These are phyloP conservation scores for Monosporascus sp. DNA, from an alignment of 2,329 filamentous ascomycete species.

Conservation along the genomic window DNA sequence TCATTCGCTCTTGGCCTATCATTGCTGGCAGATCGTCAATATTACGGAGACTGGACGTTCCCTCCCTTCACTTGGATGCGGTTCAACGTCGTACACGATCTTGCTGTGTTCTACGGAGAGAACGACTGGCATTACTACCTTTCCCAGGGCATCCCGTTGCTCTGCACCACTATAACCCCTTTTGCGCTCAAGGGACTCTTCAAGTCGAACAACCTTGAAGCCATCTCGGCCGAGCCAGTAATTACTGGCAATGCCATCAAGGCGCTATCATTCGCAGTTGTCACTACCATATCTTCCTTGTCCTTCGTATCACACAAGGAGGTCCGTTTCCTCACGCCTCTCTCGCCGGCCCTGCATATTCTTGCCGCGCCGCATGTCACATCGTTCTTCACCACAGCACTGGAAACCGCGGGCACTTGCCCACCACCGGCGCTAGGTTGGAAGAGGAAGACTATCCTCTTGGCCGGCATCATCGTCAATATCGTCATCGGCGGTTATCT, in stretches of 20 bases:
- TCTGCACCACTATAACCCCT: conserved; percentile 77
- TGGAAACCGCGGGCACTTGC: conserved; percentile 22
- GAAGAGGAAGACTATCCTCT: conserved; percentile 51
- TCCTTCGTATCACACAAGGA: conserved; percentile 91
- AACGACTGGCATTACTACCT: conserved; percentile 94
- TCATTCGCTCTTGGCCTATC: conserved; percentile 58
- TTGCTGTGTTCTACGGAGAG: conserved; percentile 87
- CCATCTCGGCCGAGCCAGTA: conserved; percentile 25
- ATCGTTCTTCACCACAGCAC: conserved; percentile 54
- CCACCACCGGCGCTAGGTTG: conserved; percentile 26
- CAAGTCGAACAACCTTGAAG: conserved; percentile 35
- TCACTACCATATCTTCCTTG: conserved; percentile 57
- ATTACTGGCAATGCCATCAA: conserved; percentile 40
- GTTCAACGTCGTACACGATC: conserved; percentile 82
- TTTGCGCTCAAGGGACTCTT: conserved; percentile 66
- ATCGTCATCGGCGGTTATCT: conserved; percentile 67
- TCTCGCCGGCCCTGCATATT: conserved; percentile 81
- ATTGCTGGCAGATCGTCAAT: conserved; percentile 64
- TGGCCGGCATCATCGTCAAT: conserved; percentile 60
- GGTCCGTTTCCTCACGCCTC: conserved; percentile 91
- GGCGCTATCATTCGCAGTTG: conserved; percentile 52
- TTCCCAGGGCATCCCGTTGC: conserved; percentile 80
- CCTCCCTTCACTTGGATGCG: conserved; percentile 82
- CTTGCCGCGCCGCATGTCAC: conserved; percentile 65
- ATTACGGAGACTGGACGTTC: conserved; percentile 83